These are phyloP conservation scores for Acanthamoeba sp. DNA, from an alignment of 208 protist species.

Conservation along the genomic window DNA sequence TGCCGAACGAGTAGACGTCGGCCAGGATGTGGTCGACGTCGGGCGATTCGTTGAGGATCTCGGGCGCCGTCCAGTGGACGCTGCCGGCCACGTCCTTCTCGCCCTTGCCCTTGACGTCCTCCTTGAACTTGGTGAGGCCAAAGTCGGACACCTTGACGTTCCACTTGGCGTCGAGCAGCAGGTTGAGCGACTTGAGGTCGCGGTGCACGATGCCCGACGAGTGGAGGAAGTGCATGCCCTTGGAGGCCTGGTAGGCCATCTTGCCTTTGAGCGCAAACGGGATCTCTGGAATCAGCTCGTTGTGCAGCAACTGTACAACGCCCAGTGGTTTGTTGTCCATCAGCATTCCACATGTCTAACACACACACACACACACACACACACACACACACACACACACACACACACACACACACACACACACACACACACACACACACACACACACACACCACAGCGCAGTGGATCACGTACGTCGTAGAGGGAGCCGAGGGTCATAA, in stretches of 20 bases:
- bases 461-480: conserved; percentile 23
- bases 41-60: conserved; percentile 49
- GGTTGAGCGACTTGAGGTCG: conserved; percentile 69
- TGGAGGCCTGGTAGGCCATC: conserved; percentile 42
- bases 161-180: conserved; percentile 70
- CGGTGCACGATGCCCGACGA: conserved; percentile 67
- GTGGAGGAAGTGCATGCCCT: conserved; percentile 74
- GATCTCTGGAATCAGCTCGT: conserved; percentile 48
- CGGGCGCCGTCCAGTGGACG: conserved; percentile 62
- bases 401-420: too few relatives aligned
- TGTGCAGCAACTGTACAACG: conserved; percentile 64
- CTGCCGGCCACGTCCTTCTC: neutral
- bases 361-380: too few relatives aligned
- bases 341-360: too few relatives aligned
- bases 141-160: conserved; percentile 65
- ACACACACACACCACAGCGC: too few relatives aligned
- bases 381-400: too few relatives aligned
- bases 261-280: conserved; percentile 33
- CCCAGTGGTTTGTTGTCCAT: too few relatives aligned
- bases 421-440: too few relatives aligned
- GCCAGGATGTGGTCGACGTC: conserved; percentile 53
- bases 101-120: neutral
- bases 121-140: conserved; percentile 68
- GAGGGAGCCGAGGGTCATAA: conserved; percentile 52
- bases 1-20: conserved; percentile 64